Evolutionary conservation across 2,329 filamentous ascomycete species (phyloP).

Genomic region (Dissoconium aciculare): DNA sequence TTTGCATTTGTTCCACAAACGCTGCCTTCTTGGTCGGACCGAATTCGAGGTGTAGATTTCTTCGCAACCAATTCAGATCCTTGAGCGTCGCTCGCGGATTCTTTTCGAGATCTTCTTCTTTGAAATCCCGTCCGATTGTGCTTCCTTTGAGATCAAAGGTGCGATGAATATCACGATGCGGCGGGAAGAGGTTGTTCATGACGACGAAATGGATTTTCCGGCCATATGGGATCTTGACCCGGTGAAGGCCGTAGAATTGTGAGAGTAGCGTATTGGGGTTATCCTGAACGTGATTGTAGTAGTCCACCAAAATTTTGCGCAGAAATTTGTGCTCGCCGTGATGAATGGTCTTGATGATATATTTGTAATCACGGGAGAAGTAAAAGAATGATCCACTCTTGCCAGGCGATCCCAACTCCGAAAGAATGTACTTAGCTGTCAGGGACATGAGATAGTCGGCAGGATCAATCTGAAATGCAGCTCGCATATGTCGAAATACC

Average conservation of each 20-base stretch:
- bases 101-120: conserved; percentile 69
- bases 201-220: conserved; percentile 98
- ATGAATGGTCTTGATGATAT: conserved; percentile 99
- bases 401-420: conserved; percentile 87
- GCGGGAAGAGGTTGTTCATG: conserved; percentile 98
- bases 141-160: conserved; percentile 97
- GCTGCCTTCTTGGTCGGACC: conserved; percentile 75
- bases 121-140: conserved; percentile 82
- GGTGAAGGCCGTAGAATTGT: conserved; percentile 92
- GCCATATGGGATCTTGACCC: conserved; percentile 95
- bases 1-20: conserved; percentile 78
- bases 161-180: conserved; percentile 90
- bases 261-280: conserved; percentile 96
- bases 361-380: conserved; percentile 98
- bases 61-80: conserved; percentile 87
- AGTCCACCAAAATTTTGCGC: conserved; percentile 71
- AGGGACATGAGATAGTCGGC: conserved; percentile 97
- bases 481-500: conserved; percentile 87
- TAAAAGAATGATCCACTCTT: conserved; percentile 99
- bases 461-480: conserved; percentile 79
- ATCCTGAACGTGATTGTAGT: conserved; percentile 79
- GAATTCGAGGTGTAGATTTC: conserved; percentile 72
- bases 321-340: conserved; percentile 85
- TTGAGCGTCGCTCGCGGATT: conserved; percentile 91
- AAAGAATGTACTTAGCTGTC: conserved; percentile 96